Evolutionary conservation across 441 rosid genomes (phyloP), one percentile per base, ranked within the genome.

Genomic region (Theobroma grandiflorum): DNA sequence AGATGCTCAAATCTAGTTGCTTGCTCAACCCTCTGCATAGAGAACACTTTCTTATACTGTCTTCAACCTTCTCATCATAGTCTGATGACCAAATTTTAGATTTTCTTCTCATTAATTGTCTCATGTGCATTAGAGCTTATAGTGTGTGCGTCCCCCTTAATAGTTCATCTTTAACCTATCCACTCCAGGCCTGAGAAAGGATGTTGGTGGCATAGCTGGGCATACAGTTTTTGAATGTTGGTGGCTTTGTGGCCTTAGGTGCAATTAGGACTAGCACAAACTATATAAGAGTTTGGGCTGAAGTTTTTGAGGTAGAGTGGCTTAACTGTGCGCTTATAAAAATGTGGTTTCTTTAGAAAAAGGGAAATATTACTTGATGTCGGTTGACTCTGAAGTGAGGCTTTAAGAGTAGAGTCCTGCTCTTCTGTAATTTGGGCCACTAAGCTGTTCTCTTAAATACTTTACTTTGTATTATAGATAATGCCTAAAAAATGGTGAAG

Each of bases 181-280:
- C 14, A 14, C 7, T 49, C 37, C 37, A 31, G 38, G 35, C 59
- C 58, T 42, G 49, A n/a, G 49, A 65, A 42, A 67, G 35, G 45
- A 67, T 42, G 33, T 22, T 2, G 35, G 22, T 67, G 33, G 72
- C 50, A 8, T 10, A 42, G 50, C 72, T 43, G 33, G 72, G 72
- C 3, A 47, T n/a, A 42, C 72, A 20, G 52, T 42, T 22, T 45
- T 8, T 43, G 22, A 18, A 68, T 43, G 11, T 43, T 43, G 16
- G 53, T 67, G 16, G 72, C 72, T 43, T 43, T 43, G 35, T 43
- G 52, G 53, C 49, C 50, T 4, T 31, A 67, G 53, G 26, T 20
- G 35, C 72, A 67, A 67, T 67, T 43, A 42, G 31, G 72, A 43
- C 37, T 45, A 68, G 55, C 61, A 18, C 37, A n/a, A 68, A 68